Evolutionary conservation across 306 rosid genomes (phyloP), one percentile per base, ranked within the genome.

Genomic region (Vigna mungo): DNA sequence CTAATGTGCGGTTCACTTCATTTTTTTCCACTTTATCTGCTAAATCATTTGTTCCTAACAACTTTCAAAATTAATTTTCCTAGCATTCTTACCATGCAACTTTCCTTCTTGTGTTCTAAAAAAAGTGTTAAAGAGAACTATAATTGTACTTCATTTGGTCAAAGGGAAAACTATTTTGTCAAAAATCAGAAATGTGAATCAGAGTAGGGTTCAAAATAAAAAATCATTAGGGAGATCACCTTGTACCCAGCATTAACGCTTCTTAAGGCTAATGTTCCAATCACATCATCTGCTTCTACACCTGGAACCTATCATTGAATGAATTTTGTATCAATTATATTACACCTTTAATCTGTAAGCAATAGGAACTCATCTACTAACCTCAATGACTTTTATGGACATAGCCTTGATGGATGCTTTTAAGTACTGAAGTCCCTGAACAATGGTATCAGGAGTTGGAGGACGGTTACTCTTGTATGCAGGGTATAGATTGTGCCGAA

Each of bases 281-380:
- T 92, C 79, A 95, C 98, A 87, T 95, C 96, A 83, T 95, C 98
- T 60, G 98, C 98, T 85, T 95, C 98, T 74, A 95, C 97, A 69
- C 98, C 97, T 17, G 97, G 96, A 69, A 95, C 98, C 97, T 92
- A 89, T 67, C 69, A 77, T 82, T 64, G 39, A 82, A 80, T 78
- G 72, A 69, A 61, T 58, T 34, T 80, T 64, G 65, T 36, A 79
- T 70, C 77, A 81, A 37, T 53, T 75, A 72, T n/a, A 68, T 54
- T 27, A 48, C 59, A 61, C 79, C 32, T 56, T 68, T 20, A 60
- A 52, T 62, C 36, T 71, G 53, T 49, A 18, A 68, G 79, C 46
- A 67, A 71, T 54, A 71, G 67, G 71, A 39, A 76, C 59, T 56
- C 27, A 52, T 67, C 44, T 39, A 83, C 77, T 77, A 84, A 89